Evolutionary conservation across 1,139 yeast species (phyloP).

Genomic region (Kodamaea anthophila): DNA sequence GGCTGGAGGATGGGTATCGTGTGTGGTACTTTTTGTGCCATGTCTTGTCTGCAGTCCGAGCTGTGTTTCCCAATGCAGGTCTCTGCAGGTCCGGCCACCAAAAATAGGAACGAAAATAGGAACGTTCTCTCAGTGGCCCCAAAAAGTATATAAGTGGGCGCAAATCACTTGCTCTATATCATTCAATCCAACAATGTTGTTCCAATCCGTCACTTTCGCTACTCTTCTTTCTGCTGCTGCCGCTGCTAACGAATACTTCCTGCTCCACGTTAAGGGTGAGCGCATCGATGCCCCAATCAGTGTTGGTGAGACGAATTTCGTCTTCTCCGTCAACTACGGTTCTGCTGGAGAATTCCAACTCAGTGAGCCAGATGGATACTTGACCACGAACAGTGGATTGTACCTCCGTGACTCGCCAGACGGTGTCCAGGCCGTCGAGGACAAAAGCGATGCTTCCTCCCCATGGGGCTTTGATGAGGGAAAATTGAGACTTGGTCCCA

Average conservation of each 20-base stretch:
- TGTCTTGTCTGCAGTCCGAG: too few species aligned
- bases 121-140: too few species aligned
- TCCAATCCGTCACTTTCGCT: conserved; percentile 18
- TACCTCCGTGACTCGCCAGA: conserved; percentile 14
- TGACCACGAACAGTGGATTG: conserved; percentile 16
- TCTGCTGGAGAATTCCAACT: conserved; percentile 18
- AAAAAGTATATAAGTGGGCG: too few species aligned
- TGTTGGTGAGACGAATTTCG: conserved; percentile 8
- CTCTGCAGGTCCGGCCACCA: too few species aligned
- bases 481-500: conserved; percentile 18
- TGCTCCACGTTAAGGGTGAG: conserved; percentile 23
- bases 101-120: too few species aligned
- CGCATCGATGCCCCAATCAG: conserved; percentile 19
- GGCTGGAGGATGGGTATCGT: too few species aligned
- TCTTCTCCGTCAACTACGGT: conserved; percentile 14
- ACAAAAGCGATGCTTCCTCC: conserved; percentile 17
- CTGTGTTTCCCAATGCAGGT: too few species aligned
- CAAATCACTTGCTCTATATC: too few species aligned
- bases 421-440: conserved; percentile 11
- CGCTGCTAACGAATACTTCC: conserved; percentile 26
- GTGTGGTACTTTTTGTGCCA: too few species aligned
- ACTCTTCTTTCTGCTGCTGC: conserved; percentile 21
- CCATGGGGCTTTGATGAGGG: conserved; percentile 25
- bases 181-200: conserved; percentile 9
- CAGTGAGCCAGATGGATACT: conserved; percentile 27